Evolutionary conservation across 805 yeast genomes (phyloP).

Genomic region (Yarrowia sp.): DNA sequence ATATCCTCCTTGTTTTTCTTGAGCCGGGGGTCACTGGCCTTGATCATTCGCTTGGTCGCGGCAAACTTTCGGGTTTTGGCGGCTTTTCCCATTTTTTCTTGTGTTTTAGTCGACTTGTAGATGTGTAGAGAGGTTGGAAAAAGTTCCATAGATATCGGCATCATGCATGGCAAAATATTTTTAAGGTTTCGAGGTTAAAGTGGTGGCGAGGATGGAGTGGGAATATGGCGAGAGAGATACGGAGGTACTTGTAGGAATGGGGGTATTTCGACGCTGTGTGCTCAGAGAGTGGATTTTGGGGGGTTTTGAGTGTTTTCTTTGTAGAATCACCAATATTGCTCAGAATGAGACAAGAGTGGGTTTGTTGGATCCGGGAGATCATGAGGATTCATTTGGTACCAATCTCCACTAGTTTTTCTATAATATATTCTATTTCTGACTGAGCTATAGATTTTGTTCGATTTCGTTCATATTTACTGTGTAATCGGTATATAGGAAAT

Average conservation of each 20-base stretch:
- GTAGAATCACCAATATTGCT: background rate
- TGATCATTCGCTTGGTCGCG: slow-evolving; percentile 77
- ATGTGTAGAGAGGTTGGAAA: background rate
- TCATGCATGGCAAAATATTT: slow-evolving; percentile 9
- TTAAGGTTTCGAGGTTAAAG: background rate
- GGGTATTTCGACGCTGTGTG: too few species aligned
- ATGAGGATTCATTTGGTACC: background rate
- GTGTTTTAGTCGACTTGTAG: background rate
- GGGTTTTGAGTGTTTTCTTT: too few species aligned
- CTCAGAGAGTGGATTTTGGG: too few species aligned
- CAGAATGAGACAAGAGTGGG: background rate
- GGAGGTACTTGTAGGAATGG: too few species aligned
- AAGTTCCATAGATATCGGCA: background rate
- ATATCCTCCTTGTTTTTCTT: slow-evolving; percentile 42
- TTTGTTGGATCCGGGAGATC: background rate
- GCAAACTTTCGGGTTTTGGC: slow-evolving; percentile 96
- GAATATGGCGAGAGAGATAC: background rate
- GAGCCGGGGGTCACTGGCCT: slow-evolving; percentile 63
- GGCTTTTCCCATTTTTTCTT: slow-evolving; percentile 78
- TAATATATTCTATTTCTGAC: too few species aligned
- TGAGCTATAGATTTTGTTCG: too few species aligned
- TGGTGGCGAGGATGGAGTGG: background rate
- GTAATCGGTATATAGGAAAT: too few species aligned
- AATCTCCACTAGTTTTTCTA: background rate
- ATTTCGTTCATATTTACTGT: too few species aligned